Conservation (phyloP, 2,329 filamentous ascomycete genomes). For the Fusarium sp. region DNA sequence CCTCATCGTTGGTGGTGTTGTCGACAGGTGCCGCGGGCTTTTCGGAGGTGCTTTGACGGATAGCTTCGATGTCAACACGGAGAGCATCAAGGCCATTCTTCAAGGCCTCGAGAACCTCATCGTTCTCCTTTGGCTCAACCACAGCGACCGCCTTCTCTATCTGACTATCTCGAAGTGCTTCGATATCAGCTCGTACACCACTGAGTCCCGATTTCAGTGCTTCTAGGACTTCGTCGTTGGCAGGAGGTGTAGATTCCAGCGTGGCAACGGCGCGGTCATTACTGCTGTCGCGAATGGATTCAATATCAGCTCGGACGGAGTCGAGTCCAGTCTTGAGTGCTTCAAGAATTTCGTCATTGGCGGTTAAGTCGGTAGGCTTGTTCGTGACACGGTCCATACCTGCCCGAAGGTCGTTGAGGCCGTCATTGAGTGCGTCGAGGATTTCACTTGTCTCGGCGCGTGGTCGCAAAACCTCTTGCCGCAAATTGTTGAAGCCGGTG, state of each 20-base stretch:
- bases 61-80: conserved; percentile 36
- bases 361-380: conserved; percentile 83
- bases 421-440: conserved; percentile 88
- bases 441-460: conserved; percentile 84
- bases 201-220: conserved; percentile 85
- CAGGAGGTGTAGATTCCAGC: conserved; percentile 55
- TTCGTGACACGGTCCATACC: conserved; percentile 82
- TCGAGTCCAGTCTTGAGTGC: conserved; percentile 85
- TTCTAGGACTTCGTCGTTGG: conserved; percentile 88
- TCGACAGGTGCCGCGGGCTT: conserved; percentile 34
- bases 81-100: conserved; percentile 37
- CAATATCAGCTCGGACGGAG: conserved; percentile 79
- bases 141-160: conserved; percentile 54
- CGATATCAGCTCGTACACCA: conserved; percentile 79
- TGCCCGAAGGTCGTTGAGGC: conserved; percentile 78
- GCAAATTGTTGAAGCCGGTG: conserved; percentile 77
- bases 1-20: conserved; percentile 31
- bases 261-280: conserved; percentile 61
- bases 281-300: conserved; percentile 72
- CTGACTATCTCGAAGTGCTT: conserved; percentile 71
- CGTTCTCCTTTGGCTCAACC: conserved; percentile 67
- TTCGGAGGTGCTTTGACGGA: conserved; percentile 69
- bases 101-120: conserved; percentile 81
- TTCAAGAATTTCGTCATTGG: conserved; percentile 89
- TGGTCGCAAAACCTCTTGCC: conserved; percentile 76